These are phyloP conservation scores for Globisporangium spinosum DNA, from an alignment of 352 stramenopile genomes.

Conservation along the genomic window DNA sequence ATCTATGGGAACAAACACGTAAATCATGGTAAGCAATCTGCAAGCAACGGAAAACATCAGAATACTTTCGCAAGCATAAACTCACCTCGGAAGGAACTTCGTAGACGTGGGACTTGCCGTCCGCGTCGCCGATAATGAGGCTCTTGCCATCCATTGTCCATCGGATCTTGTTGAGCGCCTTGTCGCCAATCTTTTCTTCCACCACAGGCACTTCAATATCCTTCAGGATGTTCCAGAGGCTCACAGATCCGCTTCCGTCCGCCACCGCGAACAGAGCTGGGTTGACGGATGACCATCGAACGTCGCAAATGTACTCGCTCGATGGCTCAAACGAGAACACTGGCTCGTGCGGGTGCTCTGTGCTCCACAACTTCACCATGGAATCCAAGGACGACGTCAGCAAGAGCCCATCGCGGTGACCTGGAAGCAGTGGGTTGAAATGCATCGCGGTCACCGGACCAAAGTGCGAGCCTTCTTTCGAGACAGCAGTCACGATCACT, in stretches of 20 bases:
- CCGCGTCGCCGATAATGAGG: slow-evolving; percentile 75
- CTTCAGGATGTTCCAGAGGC: slow-evolving; percentile 84
- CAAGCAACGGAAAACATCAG: not conserved
- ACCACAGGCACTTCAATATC: slow-evolving; percentile 76
- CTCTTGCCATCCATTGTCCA: slow-evolving; percentile 79
- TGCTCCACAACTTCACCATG: slow-evolving; percentile 87
- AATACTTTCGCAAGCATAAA: not conserved
- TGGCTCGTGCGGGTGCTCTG: slow-evolving; percentile 59
- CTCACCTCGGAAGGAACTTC: slow-evolving; percentile 77
- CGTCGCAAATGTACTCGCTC: slow-evolving; percentile 87
- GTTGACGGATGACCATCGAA: slow-evolving; percentile 78
- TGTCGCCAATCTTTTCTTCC: slow-evolving; percentile 61
- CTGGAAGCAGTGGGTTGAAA: slow-evolving; percentile 68
- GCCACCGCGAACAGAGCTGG: slow-evolving; percentile 81
- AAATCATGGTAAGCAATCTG: slow-evolving; percentile 4
- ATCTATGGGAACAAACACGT: slow-evolving; percentile 36
- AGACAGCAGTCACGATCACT: slow-evolving; percentile 65
- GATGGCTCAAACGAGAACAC: slow-evolving; percentile 84
- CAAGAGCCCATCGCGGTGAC: slow-evolving; percentile 72
- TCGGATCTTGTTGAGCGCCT: slow-evolving; percentile 81
- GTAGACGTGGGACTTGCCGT: slow-evolving; percentile 70
- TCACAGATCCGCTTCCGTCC: slow-evolving; percentile 65
- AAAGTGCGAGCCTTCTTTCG: slow-evolving; percentile 73
- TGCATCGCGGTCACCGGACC: slow-evolving; percentile 83
- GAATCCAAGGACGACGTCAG: slow-evolving; percentile 85